Conservation (phyloP, 2,329 filamentous ascomycete species). For the Colletotrichum cereale region DNA sequence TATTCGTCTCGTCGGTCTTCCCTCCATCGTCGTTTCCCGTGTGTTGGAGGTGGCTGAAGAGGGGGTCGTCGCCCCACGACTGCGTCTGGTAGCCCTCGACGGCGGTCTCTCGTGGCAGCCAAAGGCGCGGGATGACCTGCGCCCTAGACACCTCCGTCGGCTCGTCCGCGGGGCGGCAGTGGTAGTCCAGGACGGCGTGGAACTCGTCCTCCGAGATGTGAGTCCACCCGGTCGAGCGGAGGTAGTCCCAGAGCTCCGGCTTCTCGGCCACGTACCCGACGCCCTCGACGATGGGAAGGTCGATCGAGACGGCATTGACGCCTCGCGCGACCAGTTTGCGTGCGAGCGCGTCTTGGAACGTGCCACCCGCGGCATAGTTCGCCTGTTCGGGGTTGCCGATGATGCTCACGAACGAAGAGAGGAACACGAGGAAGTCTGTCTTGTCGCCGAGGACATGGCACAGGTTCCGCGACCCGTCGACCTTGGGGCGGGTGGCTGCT, state of each 20-base stretch:
- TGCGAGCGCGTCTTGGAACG: conserved; percentile 57
- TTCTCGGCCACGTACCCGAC: conserved; percentile 65
- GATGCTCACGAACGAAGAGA: conserved; percentile 48
- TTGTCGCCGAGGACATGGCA: conserved; percentile 47
- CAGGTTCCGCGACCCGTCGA: conserved; percentile 48
- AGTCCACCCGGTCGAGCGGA: conserved; percentile 43
- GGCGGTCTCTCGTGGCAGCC: conserved; percentile 43
- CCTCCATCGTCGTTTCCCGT: not conserved
- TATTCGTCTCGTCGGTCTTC: conserved; percentile 8
- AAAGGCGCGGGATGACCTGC: conserved; percentile 46
- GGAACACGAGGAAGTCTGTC: conserved; percentile 52
- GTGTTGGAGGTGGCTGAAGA: conserved; percentile 42
- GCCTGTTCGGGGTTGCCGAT: conserved; percentile 52
- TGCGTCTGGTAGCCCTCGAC: conserved; percentile 43
- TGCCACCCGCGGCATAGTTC: conserved; percentile 60
- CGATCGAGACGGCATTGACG: conserved; percentile 60
- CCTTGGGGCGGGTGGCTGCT: conserved; percentile 48
- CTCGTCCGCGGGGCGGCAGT: conserved; percentile 38
- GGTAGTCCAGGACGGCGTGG: conserved; percentile 45
- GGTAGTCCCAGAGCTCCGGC: conserved; percentile 44
- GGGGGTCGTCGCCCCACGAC: conserved; percentile 43
- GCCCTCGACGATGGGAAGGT: conserved; percentile 65
- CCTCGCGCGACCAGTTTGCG: conserved; percentile 54
- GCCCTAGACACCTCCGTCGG: conserved; percentile 15
- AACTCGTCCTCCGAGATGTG: conserved; percentile 44